These are phyloP conservation scores for Hypoxylon sp. DNA, from an alignment of 2,329 filamentous ascomycete genomes.

Conservation along the genomic window DNA sequence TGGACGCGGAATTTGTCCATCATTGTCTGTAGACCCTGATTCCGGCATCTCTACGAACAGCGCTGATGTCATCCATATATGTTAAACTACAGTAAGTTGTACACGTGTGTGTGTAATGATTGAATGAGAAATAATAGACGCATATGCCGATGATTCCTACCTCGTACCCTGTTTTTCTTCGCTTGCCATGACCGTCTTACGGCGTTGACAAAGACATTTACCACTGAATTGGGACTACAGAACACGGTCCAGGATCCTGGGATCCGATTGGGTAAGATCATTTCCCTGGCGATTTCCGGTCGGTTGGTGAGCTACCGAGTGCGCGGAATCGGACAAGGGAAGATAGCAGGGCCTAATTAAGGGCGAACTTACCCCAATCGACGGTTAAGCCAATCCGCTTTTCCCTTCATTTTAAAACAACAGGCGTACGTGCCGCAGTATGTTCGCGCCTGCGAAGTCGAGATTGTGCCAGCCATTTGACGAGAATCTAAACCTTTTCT, in stretches of 20 bases:
- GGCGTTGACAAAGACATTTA: constrained; percentile 13
- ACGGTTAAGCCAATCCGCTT: neutral
- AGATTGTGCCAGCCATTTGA: too few species aligned
- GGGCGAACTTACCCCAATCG: neutral
- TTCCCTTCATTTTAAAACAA: neutral
- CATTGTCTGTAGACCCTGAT: neutral
- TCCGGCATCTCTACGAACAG: constrained; percentile 7
- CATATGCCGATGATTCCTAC: constrained; percentile 31
- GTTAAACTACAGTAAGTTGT: neutral
- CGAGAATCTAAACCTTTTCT: too few species aligned
- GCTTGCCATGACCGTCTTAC: constrained; percentile 24
- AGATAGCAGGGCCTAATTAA: neutral
- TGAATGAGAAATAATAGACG: constrained; percentile 23
- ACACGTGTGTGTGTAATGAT: constrained; percentile 29
- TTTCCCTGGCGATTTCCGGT: constrained; percentile 13
- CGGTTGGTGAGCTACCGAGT: constrained; percentile 3
- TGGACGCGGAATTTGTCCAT: constrained; percentile 14
- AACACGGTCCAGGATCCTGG: constrained; percentile 35
- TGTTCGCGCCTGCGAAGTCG: too few species aligned
- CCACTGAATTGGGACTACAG: constrained; percentile 29
- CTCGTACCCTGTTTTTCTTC: constrained; percentile 12
- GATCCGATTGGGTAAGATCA: constrained; percentile 30
- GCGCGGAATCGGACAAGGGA: constrained; percentile 5
- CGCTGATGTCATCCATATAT: constrained; percentile 36
- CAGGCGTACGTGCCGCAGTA: too few species aligned